phyloP scores from a whole-genome alignment of 805 yeast species.

The Tetrapisispora phaffii region DNA sequence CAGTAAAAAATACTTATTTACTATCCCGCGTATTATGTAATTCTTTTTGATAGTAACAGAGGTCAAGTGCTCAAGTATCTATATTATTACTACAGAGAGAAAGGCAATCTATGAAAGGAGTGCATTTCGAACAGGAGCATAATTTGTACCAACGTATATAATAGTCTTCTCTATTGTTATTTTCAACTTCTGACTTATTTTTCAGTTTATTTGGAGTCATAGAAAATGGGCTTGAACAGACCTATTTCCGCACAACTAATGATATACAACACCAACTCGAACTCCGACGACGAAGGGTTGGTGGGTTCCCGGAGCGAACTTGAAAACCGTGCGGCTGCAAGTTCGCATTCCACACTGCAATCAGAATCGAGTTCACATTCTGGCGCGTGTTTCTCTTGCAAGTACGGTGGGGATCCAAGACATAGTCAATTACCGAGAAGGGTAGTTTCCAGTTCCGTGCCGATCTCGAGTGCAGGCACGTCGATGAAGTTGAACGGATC shows the following conservation, averaged over 20 bases:
- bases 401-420: neutral
- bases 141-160: no score
- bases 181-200: no score
- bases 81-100: no score
- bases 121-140: no score
- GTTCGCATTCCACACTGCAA: neutral
- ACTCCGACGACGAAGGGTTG: neutral
- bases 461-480: neutral
- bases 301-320: neutral
- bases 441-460: neutral
- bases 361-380: neutral
- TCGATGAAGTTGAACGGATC: neutral
- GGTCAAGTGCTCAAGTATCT: no score
- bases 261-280: conserved; percentile 2
- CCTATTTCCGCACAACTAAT: conserved; percentile 9
- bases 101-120: no score
- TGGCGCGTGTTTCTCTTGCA: neutral
- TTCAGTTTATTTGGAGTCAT: no score
- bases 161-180: no score
- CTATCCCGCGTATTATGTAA: no score
- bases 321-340: neutral
- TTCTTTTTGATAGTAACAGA: no score
- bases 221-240: conserved; percentile 1
- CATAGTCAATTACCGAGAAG: neutral
- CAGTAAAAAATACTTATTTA: no score